phyloP scores from a whole-genome alignment of 2,329 filamentous ascomycete genomes.

The Lachnellula willkommii region DNA sequence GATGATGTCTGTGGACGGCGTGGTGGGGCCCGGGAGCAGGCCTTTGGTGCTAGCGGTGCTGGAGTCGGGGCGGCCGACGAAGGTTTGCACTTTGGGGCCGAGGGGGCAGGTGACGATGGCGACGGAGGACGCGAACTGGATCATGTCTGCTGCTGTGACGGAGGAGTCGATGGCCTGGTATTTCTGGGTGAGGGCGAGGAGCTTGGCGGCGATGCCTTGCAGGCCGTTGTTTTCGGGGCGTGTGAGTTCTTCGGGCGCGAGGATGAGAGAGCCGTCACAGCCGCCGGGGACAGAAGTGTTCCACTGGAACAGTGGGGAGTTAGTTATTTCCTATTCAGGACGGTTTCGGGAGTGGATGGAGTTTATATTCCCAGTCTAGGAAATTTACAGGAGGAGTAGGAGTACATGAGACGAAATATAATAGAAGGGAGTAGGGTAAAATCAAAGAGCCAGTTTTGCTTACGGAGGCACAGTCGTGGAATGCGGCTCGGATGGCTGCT shows the following conservation, averaged over 20 bases:
- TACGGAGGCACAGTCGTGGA: slow-evolving; percentile 15
- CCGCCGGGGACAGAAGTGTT: slow-evolving; percentile 11
- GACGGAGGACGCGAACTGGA: slow-evolving; percentile 13
- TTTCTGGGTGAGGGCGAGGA: slow-evolving; percentile 9
- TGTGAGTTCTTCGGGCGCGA: slow-evolving; percentile 3
- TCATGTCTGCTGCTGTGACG: slow-evolving; percentile 14
- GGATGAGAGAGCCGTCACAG: slow-evolving; percentile 18
- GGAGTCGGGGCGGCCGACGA: slow-evolving; percentile 16
- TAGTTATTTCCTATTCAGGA: too few species aligned
- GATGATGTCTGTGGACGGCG: slow-evolving; percentile 15
- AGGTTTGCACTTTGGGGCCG: slow-evolving; percentile 13
- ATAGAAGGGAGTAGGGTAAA: too few species aligned
- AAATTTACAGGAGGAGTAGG: too few species aligned
- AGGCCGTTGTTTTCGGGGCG: slow-evolving; percentile 17
- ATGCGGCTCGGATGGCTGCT: slow-evolving; percentile 15
- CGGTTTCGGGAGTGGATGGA: too few species aligned
- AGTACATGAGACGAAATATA: too few species aligned
- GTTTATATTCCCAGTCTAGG: too few species aligned
- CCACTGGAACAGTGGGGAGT: not conserved
- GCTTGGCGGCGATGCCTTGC: slow-evolving; percentile 12
- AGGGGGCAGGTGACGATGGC: slow-evolving; percentile 16
- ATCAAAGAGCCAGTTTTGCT: too few species aligned
- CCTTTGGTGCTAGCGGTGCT: not conserved
- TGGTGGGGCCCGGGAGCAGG: slow-evolving; percentile 6
- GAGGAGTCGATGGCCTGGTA: not conserved